phyloP scores from a whole-genome alignment of 352 stramenopile genomes.

The Aphanomyces euteiches region DNA sequence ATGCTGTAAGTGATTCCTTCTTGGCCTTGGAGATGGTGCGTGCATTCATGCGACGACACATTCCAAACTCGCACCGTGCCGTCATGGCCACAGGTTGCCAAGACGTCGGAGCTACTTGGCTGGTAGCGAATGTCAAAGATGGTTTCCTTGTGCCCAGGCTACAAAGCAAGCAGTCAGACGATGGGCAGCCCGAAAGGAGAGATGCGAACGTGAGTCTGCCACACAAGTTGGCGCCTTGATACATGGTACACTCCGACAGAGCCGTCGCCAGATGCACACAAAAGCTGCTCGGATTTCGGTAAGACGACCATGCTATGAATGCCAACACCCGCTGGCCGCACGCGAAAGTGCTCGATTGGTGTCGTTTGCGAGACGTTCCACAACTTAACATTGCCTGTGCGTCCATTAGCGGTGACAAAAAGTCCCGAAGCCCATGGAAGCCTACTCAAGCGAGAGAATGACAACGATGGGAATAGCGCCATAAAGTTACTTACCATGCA shows the following conservation, averaged over 20 bases:
- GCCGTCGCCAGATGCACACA: slow-evolving; percentile 30
- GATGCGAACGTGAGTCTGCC: slow-evolving; percentile 16
- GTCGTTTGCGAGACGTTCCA: slow-evolving; percentile 36
- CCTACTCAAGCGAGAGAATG: slow-evolving; percentile 10
- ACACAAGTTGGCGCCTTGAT: slow-evolving; percentile 11
- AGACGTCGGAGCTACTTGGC: slow-evolving; percentile 3
- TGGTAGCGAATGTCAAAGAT: slow-evolving; percentile 35
- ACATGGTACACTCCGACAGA: slow-evolving; percentile 30
- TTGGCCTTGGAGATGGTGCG: slow-evolving; percentile 29
- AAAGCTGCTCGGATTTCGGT: not conserved
- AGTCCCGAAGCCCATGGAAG: slow-evolving; percentile 32
- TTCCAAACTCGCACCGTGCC: slow-evolving; percentile 31
- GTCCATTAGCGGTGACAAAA: slow-evolving; percentile 33
- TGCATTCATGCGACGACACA: slow-evolving; percentile 19
- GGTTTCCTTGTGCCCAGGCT: slow-evolving; percentile 34
- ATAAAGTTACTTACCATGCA: slow-evolving; percentile 8
- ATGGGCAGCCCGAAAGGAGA: too few relatives aligned
- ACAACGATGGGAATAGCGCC: not conserved
- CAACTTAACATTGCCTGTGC: slow-evolving; percentile 32
- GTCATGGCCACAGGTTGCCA: slow-evolving; percentile 35
- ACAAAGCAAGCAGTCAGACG: not conserved
- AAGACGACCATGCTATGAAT: slow-evolving; percentile 21
- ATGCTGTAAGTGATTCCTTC: slow-evolving; percentile 31
- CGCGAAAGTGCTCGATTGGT: slow-evolving; percentile 27
- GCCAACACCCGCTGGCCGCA: slow-evolving; percentile 12